These are phyloP conservation scores for Cyphellophora attinorum DNA, from an alignment of 2,329 filamentous ascomycete genomes.

Conservation along the genomic window DNA sequence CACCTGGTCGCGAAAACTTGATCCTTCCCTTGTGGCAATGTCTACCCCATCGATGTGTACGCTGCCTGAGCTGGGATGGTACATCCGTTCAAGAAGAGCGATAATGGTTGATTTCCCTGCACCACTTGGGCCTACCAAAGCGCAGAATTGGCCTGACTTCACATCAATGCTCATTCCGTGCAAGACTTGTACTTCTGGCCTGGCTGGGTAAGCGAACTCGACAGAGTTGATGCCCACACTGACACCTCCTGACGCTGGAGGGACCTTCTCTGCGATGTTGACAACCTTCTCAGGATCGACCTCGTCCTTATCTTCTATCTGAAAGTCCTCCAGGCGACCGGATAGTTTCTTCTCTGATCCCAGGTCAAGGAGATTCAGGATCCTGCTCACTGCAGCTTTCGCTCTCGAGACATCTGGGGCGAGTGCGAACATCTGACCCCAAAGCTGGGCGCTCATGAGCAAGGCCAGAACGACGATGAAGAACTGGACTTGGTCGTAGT, in stretches of 20 bases:
- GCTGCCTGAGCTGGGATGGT: slow-evolving; percentile 70
- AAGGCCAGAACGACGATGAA: slow-evolving; percentile 65
- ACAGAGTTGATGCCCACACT: slow-evolving; percentile 49
- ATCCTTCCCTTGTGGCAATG: slow-evolving; percentile 61
- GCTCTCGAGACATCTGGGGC: slow-evolving; percentile 66
- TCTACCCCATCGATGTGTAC: slow-evolving; percentile 75
- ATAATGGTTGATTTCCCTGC: slow-evolving; percentile 93
- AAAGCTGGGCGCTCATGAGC: slow-evolving; percentile 62
- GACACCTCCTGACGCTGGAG: slow-evolving; percentile 20
- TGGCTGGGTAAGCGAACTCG: slow-evolving; percentile 56
- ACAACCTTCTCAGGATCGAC: slow-evolving; percentile 16
- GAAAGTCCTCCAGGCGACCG: neutral
- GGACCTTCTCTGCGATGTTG: slow-evolving; percentile 20
- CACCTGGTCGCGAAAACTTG: slow-evolving; percentile 74
- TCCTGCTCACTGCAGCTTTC: slow-evolving; percentile 49
- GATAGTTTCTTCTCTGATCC: slow-evolving; percentile 24
- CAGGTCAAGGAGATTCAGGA: slow-evolving; percentile 35
- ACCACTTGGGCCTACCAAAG: slow-evolving; percentile 80
- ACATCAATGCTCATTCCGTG: slow-evolving; percentile 48
- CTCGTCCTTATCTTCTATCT: neutral
- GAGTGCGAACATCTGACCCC: slow-evolving; percentile 65
- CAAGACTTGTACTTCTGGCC: slow-evolving; percentile 43
- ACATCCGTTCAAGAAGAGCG: slow-evolving; percentile 83
- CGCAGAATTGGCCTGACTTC: slow-evolving; percentile 30
- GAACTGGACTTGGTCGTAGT: slow-evolving; percentile 59